phyloP scores from a whole-genome alignment of 2,329 filamentous ascomycete genomes.

The Davidsoniella neocaledoniae region DNA sequence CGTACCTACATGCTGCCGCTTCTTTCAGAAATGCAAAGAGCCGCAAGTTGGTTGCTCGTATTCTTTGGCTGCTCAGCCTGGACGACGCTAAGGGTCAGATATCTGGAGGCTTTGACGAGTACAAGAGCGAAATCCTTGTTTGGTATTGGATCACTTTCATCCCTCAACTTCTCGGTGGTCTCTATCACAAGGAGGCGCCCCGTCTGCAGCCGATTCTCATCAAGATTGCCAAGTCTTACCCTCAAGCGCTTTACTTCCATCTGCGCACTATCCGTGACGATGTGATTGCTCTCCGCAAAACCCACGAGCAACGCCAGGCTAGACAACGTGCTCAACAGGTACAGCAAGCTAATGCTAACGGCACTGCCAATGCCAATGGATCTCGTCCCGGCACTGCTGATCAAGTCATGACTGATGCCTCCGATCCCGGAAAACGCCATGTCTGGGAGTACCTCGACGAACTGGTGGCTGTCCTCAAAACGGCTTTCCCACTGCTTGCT shows the following conservation, averaged over 20 bases:
- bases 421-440: conserved; percentile 42
- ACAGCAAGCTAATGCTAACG: not conserved
- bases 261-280: conserved; percentile 87
- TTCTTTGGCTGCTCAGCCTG: conserved; percentile 87
- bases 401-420: conserved; percentile 9
- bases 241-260: conserved; percentile 91
- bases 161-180: conserved; percentile 79
- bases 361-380: not conserved
- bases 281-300: conserved; percentile 36
- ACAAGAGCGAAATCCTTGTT: conserved; percentile 90
- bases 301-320: conserved; percentile 13
- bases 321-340: conserved; percentile 15
- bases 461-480: conserved; percentile 89
- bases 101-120: conserved; percentile 77
- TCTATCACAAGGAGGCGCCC: conserved; percentile 79
- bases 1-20: conserved; percentile 87
- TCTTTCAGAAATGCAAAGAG: conserved; percentile 97
- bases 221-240: conserved; percentile 90
- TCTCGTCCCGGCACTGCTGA: not conserved
- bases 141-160: conserved; percentile 99
- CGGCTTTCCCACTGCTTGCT: conserved; percentile 85
- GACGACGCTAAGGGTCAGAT: conserved; percentile 77
- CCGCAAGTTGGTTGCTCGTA: conserved; percentile 78
- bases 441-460: conserved; percentile 96
- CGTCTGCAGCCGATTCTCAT: conserved; percentile 74